phyloP scores from a whole-genome alignment of 164 flowering plant genomes.

The Liriodendron chinense region DNA sequence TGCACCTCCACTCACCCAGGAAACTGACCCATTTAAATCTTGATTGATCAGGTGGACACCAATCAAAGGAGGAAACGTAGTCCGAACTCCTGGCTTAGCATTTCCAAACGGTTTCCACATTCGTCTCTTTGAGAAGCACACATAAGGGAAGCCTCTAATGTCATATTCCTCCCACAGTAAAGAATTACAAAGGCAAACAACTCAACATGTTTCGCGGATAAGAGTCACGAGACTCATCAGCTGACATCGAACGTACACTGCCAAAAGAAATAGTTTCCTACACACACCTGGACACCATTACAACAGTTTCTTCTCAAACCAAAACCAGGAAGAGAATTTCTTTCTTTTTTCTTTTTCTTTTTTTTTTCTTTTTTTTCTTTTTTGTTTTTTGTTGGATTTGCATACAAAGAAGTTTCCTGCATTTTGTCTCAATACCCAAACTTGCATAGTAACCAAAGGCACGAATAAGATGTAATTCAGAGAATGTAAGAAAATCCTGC shows the following conservation, averaged over 20 bases:
- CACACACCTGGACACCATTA: background rate
- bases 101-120: conserved; percentile 81
- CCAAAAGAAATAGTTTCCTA: background rate
- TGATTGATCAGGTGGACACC: conserved; percentile 56
- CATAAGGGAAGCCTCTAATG: background rate
- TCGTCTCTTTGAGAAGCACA: conserved; percentile 40
- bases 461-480: background rate
- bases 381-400: background rate
- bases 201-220: no score
- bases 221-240: background rate
- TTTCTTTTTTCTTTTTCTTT: no score
- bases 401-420: conserved; percentile 4
- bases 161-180: background rate
- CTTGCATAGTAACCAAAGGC: background rate
- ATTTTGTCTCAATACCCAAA: background rate
- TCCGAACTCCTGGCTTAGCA: conserved; percentile 84
- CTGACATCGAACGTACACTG: background rate
- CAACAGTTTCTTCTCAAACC: conserved; percentile 2
- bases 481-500: background rate
- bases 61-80: conserved; percentile 71
- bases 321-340: background rate
- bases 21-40: conserved; percentile 11
- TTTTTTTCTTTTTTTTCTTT: background rate
- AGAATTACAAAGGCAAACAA: background rate
- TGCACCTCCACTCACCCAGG: background rate